phyloP scores from a whole-genome alignment of 805 yeast species.

The Starmerella asiatica region DNA sequence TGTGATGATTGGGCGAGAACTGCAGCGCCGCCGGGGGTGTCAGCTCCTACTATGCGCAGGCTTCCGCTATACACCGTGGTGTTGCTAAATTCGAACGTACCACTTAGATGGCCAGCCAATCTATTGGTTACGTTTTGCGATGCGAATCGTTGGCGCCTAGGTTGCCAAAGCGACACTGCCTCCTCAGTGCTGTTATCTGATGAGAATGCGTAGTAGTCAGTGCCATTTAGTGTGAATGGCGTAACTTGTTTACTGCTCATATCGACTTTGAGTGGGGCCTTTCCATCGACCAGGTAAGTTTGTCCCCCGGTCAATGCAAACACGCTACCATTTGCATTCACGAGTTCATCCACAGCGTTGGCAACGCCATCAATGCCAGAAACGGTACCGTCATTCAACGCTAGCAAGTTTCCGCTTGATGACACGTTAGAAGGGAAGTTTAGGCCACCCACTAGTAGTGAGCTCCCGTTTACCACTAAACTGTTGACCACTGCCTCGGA shows the following conservation, averaged over 20 bases:
- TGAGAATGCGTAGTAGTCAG: slow-evolving; percentile 21
- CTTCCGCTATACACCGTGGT: slow-evolving; percentile 24
- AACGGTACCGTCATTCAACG: not conserved
- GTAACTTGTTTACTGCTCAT: slow-evolving; percentile 15
- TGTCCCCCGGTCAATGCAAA: slow-evolving; percentile 14
- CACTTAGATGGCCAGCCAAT: slow-evolving; percentile 12
- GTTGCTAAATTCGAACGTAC: slow-evolving; percentile 2
- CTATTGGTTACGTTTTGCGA: not conserved
- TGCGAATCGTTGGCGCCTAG: not conserved
- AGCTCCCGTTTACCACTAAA: slow-evolving; percentile 22
- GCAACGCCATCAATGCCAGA: slow-evolving; percentile 11
- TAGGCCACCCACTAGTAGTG: slow-evolving; percentile 38
- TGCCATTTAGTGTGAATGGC: slow-evolving; percentile 20
- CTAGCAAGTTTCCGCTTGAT: slow-evolving; percentile 4
- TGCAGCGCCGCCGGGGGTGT: slow-evolving; percentile 1
- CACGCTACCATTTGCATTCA: slow-evolving; percentile 33
- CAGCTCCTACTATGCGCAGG: slow-evolving; percentile 15
- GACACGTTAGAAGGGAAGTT: slow-evolving; percentile 22
- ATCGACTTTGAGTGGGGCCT: slow-evolving; percentile 1
- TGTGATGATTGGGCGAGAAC: not conserved
- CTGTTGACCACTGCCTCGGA: slow-evolving; percentile 32
- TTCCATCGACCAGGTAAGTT: slow-evolving; percentile 1
- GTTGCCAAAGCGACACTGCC: slow-evolving; percentile 11
- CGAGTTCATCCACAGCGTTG: slow-evolving; percentile 34
- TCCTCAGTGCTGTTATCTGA: too few relatives aligned